Base-by-base conservation (phyloP, 116 monocot genomes). In the Phalaenopsis hybrid region DNA sequence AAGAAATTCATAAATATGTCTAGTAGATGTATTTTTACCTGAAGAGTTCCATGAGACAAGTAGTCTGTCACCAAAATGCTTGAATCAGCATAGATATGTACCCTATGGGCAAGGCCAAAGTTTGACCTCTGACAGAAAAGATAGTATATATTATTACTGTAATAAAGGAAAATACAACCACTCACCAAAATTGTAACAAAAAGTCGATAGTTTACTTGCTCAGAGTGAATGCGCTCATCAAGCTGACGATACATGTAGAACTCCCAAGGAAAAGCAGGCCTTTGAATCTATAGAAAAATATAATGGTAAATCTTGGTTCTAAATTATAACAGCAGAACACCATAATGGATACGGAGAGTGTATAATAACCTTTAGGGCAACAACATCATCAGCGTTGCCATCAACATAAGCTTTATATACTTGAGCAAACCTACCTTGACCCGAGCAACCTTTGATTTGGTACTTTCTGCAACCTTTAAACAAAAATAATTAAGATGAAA, bases 221-320 rank as follows among this genome's bases (percentile, higher is more conserved):
- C 74, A 81, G 86, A 86, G 45, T 83, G 37, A 70, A 97, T 89
- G 67, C 83, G 91, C 77, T 80, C 84, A 80, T 97, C 96, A 79
- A 97, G 91, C 75, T 83, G 89, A 25, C 94, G 92, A 83, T 96
- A 96, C 88, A 94, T 91, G 75, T 96, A 92, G 79, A 97, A 97
- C 86, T 97, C 96, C 96, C 94, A 97, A 80, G 94, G 88, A 86
- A 90, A 97, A 77, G 92, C 69, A 75, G 94, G 96, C 45, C 78
- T 88, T 68, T 97, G 94, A 82, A 97, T 87, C 96, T 97, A 84
- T 43, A 85, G 28, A 21, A 80, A 8, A 78, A 23, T 23, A 59
- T 67, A 77, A 23, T 49, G 17, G n/a, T 37, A 80, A 45, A 50
- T 43, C 0, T n/a, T 44, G 17, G 41, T 58, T 9, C 45, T 52